Percentiles rank a stretch among this genome's conserved stretches.
These are phyloP conservation scores for Emergomyces pasteurianus DNA, from an alignment of 2,329 filamentous ascomycete genomes.

Conservation along the genomic window DNA sequence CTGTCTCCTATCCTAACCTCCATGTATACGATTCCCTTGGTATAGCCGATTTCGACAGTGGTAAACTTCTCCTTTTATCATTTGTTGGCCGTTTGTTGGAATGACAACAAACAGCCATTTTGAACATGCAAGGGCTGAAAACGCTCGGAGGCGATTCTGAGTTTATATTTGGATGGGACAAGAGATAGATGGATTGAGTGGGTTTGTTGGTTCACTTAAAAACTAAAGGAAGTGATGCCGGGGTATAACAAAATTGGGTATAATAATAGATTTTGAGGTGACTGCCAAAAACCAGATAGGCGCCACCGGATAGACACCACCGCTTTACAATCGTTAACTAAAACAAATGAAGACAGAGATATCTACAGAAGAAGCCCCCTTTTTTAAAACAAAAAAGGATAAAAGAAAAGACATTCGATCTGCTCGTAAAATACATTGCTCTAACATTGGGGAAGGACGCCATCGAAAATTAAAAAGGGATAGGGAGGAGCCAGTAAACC, in stretches of 20 bases:
- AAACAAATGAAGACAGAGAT: neutral
- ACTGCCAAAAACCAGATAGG: neutral
- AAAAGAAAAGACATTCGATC: neutral
- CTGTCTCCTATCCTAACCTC: neutral
- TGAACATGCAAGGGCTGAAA: neutral
- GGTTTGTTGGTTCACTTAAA: neutral
- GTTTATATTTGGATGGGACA: neutral
- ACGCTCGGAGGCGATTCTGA: neutral
- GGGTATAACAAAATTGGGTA: neutral
- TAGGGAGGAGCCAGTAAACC: neutral
- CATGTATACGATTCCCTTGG: constrained; percentile 57
- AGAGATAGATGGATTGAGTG: neutral
- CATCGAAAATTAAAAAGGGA: neutral
- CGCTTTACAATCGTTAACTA: neutral
- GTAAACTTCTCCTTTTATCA: constrained; percentile 9
- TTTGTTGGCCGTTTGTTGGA: neutral
- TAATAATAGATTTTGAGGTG: neutral
- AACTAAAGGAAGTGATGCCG: neutral
- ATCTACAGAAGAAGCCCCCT: no score
- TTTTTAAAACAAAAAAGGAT: neutral
- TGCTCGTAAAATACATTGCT: neutral
- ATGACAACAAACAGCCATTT: neutral
- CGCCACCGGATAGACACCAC: neutral
- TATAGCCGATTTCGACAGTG: constrained; percentile 22
- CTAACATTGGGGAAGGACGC: neutral